Evolutionary conservation across 2,329 filamentous ascomycete genomes (phyloP).

Genomic region (Dactylellina parvicollis): DNA sequence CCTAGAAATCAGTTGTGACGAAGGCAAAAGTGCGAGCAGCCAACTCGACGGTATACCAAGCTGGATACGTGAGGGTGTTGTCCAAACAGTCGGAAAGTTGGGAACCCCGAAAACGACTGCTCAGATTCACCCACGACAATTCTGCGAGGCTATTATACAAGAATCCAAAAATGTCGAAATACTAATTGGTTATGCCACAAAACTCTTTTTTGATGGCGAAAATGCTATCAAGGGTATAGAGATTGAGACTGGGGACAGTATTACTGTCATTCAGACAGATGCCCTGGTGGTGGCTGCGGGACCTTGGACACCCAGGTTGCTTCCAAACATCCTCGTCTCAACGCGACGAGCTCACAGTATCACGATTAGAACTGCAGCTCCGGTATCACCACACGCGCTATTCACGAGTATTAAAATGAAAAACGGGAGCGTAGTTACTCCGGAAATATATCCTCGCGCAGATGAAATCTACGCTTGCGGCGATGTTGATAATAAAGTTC

Average conservation of each 20-base stretch:
- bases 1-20: slow-evolving; percentile 37
- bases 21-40: slow-evolving; percentile 3
- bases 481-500: slow-evolving; percentile 79
- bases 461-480: slow-evolving; percentile 94
- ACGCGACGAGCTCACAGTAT: slow-evolving; percentile 69
- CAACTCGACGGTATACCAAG: slow-evolving; percentile 6
- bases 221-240: slow-evolving; percentile 19
- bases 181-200: slow-evolving; percentile 25
- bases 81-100: slow-evolving; percentile 20
- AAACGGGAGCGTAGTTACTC: slow-evolving; percentile 70
- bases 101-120: slow-evolving; percentile 68
- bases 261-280: slow-evolving; percentile 63
- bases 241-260: slow-evolving; percentile 60
- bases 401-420: slow-evolving; percentile 73
- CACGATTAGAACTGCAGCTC: slow-evolving; percentile 67
- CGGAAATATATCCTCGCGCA: slow-evolving; percentile 92
- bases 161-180: slow-evolving; percentile 29
- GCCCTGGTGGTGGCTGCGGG: slow-evolving; percentile 65
- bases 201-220: slow-evolving; percentile 13
- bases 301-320: slow-evolving; percentile 71
- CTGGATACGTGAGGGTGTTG: slow-evolving; percentile 19
- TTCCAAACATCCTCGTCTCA: slow-evolving; percentile 69
- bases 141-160: slow-evolving; percentile 63
- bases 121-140: slow-evolving; percentile 79
- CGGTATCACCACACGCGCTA: slow-evolving; percentile 76